Evolutionary conservation across 495 filamentous ascomycete genomes (phyloP), one percentile per base, ranked within the genome.

Genomic region (Neurospora pannonica): DNA sequence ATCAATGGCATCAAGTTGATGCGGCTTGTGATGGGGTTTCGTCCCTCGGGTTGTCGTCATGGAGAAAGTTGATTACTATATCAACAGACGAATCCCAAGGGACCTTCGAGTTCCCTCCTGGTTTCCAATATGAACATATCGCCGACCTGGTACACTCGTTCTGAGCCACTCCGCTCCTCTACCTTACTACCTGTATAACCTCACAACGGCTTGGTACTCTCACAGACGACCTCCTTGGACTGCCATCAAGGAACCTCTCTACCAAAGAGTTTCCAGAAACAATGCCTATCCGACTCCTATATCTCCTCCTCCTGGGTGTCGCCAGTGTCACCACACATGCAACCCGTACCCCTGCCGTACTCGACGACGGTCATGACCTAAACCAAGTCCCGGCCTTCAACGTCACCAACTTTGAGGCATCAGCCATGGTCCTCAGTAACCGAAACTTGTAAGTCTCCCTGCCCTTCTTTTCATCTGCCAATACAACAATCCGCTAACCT

Each of bases 361-460:
- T 67, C 7, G 54, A 67, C 15, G 54, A 67, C 15, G 54, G 54
- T 19, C 28, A 67, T 34, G 54, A 34, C 28, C 28, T 67, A 38
- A 40, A 36, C 40, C 71, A 11, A 37, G 39, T 81, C 54, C 73
- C 71, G 21, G 31, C 73, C 71, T 79, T 79, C 71, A 40, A 72
- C 10, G 73, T 82, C 40, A 76, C 67, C 36, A 62, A 75, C 28
- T 80, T 81, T 28, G 39, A 71, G 10, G 79, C 80, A 3, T 60
- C 48, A 39, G 79, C 75, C 19, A 48, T 81, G 3, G 62, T 75
- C 6, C 70, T 80, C 34, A 79, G 77, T 74, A 70, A 80, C 72
- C 71, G 76, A 8, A 75, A 73, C 70, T 80, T 73, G 79, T 77
- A 74, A 69, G 71, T 46, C 34, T 31, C 67, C 37, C 39, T 46